These are phyloP conservation scores for Xylariaceae sp. DNA, from an alignment of 2,329 filamentous ascomycete genomes.

Conservation along the genomic window DNA sequence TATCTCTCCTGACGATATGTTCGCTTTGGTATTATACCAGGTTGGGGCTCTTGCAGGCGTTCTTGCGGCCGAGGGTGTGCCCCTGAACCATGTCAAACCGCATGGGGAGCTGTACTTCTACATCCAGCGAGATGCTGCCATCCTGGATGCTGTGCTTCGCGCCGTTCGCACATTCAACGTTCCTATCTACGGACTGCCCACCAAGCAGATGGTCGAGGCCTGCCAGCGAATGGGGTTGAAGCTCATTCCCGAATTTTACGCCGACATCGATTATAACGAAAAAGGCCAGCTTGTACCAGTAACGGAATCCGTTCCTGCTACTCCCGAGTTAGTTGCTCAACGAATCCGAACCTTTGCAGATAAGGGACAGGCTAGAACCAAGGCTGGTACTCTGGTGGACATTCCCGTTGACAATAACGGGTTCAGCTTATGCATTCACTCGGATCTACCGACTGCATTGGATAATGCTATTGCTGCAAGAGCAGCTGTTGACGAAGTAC, in stretches of 20 bases:
- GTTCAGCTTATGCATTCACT: slow-evolving; percentile 37
- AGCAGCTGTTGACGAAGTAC: slow-evolving; percentile 23
- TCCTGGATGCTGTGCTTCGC: slow-evolving; percentile 34
- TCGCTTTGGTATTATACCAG: slow-evolving; percentile 63
- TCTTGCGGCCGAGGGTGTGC: slow-evolving; percentile 57
- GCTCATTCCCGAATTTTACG: slow-evolving; percentile 27
- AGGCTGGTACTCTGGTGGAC: slow-evolving; percentile 20
- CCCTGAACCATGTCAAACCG: slow-evolving; percentile 64
- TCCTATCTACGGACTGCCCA: slow-evolving; percentile 33
- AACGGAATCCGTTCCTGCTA: slow-evolving; percentile 22
- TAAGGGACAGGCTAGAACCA: slow-evolving; percentile 21
- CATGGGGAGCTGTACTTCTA: slow-evolving; percentile 59
- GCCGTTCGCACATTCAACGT: slow-evolving; percentile 33
- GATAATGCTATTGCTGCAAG: slow-evolving; percentile 31
- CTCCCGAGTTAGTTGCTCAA: slow-evolving; percentile 22
- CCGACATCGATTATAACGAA: slow-evolving; percentile 27
- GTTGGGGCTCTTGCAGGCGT: slow-evolving; percentile 65
- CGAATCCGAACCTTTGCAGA: slow-evolving; percentile 21
- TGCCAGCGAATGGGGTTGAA: slow-evolving; percentile 30
- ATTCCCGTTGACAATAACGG: slow-evolving; percentile 29
- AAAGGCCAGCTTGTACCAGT: slow-evolving; percentile 28
- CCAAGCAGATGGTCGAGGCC: slow-evolving; percentile 22
- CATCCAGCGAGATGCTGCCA: slow-evolving; percentile 33
- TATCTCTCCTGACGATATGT: slow-evolving; percentile 58
- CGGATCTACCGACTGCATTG: slow-evolving; percentile 34